Base-by-base conservation (phyloP, 139 green algal species). In the Choricystis sp. region DNA sequence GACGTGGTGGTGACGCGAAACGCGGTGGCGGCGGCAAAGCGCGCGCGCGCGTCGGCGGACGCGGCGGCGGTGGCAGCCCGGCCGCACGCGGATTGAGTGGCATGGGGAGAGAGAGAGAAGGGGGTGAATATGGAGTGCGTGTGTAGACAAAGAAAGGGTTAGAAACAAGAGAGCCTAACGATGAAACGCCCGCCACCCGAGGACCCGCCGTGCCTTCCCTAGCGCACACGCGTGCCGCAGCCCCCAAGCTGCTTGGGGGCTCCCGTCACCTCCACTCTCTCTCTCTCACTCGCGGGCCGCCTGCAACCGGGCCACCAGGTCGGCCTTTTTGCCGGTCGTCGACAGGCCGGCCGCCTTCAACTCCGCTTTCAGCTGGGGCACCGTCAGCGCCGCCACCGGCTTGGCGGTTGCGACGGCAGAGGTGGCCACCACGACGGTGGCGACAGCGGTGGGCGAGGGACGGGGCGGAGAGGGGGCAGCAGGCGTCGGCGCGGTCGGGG, bases 351-450 rank as follows among this genome's bases (percentile, higher is more conserved):
- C 40, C 9, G 40, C 40, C 40, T 9, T 52, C 40, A 52, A 16
- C 40, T 16, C 9, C 9, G 40, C 40, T 52, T 52, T 52, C 14
- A 73, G 48, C 27, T 73, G 31, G 19, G 66, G 49, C 21, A 69
- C 40, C 9, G 40, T 52, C 40, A 52, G 40, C 9, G 40, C 9
- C 9, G 40, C 40, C 40, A 52, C 9, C 9, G 40, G 16, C 40
- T 9, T 9, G 40, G 40, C 16, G 40, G 40, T 9, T 16, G 40
- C 40, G 40, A 16, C 9, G 9, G 40, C 40, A 52, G 40, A 21
- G 40, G 16, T 16, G 40, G 40, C 40, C 9, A 16, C 40, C 40
- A 16, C 40, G 9, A 52, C 40, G 40, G 16, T 16, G 40, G 40
- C 40, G 40, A 16, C 9, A 52, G 40, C 9, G 9, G 40, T 9